Conservation (phyloP, 495 filamentous ascomycete species). For the Tirmania nivea region DNA sequence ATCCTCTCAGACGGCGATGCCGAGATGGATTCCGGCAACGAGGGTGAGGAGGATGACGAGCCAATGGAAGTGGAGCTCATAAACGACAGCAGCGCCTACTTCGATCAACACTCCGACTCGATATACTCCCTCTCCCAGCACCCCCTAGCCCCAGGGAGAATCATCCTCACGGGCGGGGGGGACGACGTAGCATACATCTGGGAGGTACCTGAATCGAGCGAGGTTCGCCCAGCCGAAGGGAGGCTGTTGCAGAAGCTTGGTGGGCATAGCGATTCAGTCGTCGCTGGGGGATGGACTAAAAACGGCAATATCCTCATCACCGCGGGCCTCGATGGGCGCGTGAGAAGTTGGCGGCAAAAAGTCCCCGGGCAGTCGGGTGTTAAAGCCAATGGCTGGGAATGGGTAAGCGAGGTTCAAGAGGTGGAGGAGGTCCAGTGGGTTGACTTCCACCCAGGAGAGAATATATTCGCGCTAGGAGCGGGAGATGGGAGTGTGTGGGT, state of each 20-base stretch:
- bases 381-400: constrained; percentile 29
- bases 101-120: constrained; percentile 67
- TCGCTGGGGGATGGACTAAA: constrained; percentile 65
- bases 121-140: constrained; percentile 90
- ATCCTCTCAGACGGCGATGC: constrained; percentile 27
- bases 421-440: constrained; percentile 94
- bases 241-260: constrained; percentile 46
- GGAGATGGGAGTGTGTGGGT: constrained; percentile 93
- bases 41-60: constrained; percentile 33
- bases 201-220: constrained; percentile 43
- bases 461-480: constrained; percentile 68
- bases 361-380: constrained; percentile 16
- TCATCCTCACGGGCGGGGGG: constrained; percentile 60
- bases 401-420: constrained; percentile 53
- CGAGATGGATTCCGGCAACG: constrained; percentile 20
- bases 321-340: constrained; percentile 62
- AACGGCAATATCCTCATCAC: constrained; percentile 66
- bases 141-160: constrained; percentile 49
- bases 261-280: constrained; percentile 80
- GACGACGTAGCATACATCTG: constrained; percentile 65
- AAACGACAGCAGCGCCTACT: constrained; percentile 82
- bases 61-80: constrained; percentile 56
- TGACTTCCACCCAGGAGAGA: constrained; percentile 43
- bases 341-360: constrained; percentile 30
- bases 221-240: constrained; percentile 50